phyloP scores from a whole-genome alignment of 495 filamentous ascomycete species.

The Cercophora samala region DNA sequence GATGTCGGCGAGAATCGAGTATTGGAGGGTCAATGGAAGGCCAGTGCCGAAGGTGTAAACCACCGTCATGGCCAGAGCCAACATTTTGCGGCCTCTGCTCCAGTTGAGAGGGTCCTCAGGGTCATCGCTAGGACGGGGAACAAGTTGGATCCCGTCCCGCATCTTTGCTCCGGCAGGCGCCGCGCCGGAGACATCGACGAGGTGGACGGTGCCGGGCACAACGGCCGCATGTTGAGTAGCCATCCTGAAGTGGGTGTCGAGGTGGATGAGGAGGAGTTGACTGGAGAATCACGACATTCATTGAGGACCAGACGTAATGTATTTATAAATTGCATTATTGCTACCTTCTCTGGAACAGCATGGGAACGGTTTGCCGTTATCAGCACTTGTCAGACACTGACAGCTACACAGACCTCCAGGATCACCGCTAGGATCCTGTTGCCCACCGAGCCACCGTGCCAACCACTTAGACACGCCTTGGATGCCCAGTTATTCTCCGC shows the following conservation, averaged over 20 bases:
- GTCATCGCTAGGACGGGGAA: slow-evolving; percentile 54
- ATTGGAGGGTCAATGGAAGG: slow-evolving; percentile 29
- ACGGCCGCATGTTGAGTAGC: not conserved
- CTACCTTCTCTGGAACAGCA: not conserved
- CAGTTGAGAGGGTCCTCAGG: slow-evolving; percentile 59
- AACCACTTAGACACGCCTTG: not conserved
- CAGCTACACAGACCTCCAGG: not conserved
- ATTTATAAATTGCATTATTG: not conserved
- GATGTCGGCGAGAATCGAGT: slow-evolving; percentile 31
- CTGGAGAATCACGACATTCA: not conserved
- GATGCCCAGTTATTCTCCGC: not conserved
- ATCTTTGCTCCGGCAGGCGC: slow-evolving; percentile 14
- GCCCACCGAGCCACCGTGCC: not conserved
- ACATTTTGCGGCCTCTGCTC: slow-evolving; percentile 45
- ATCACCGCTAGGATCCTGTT: not conserved
- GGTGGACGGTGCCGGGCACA: slow-evolving; percentile 33
- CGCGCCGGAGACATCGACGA: slow-evolving; percentile 30
- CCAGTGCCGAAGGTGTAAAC: slow-evolving; percentile 27
- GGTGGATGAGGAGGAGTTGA: not conserved
- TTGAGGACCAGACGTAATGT: not conserved
- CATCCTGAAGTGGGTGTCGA: not conserved
- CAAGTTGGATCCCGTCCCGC: slow-evolving; percentile 32
- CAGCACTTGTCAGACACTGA: not conserved
- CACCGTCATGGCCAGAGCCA: slow-evolving; percentile 49
- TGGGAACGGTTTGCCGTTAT: not conserved